Conservation (phyloP, 2,329 filamentous ascomycete species). For the Epichloe gansuensis region DNA sequence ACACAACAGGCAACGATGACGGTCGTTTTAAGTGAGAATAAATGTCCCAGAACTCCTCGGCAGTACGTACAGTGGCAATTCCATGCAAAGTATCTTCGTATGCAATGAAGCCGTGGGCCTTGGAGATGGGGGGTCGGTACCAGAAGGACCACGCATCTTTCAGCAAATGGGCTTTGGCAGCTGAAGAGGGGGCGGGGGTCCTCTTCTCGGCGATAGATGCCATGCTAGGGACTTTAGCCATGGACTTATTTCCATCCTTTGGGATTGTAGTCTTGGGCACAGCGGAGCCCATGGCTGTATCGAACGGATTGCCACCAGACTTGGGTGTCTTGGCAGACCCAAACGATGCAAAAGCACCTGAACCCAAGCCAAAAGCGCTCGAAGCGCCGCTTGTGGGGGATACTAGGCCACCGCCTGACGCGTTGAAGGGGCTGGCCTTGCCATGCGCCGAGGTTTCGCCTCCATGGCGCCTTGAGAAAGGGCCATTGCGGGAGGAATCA, state of each 20-base stretch:
- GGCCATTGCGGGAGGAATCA: conserved; percentile 47
- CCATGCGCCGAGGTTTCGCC: conserved; percentile 59
- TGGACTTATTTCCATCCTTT: conserved; percentile 20
- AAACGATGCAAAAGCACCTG: conserved; percentile 84
- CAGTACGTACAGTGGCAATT: conserved; percentile 68
- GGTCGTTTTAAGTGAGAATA: conserved; percentile 85
- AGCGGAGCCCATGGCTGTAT: conserved; percentile 48
- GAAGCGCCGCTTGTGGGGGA: conserved; percentile 50
- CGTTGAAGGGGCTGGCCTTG: conserved; percentile 65
- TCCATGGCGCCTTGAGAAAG: conserved; percentile 62
- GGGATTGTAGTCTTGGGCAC: conserved; percentile 17
- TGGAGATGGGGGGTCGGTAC: conserved; percentile 96
- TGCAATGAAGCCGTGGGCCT: conserved; percentile 74
- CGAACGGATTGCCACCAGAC: conserved; percentile 67
- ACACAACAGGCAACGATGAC: conserved; percentile 76
- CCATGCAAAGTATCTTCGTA: conserved; percentile 94
- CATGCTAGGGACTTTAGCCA: conserved; percentile 24
- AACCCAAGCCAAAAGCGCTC: conserved; percentile 85
- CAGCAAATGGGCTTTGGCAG: conserved; percentile 41
- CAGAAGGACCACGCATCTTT: conserved; percentile 91
- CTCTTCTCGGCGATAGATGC: conserved; percentile 33
- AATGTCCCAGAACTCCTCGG: conserved; percentile 82
- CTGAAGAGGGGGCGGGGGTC: conserved; percentile 22
- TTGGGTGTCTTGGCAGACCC: conserved; percentile 81
- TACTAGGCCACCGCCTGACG: conserved; percentile 45